phyloP scores from a whole-genome alignment of 2,329 filamentous ascomycete genomes.

The Hypoxylon sp. region DNA sequence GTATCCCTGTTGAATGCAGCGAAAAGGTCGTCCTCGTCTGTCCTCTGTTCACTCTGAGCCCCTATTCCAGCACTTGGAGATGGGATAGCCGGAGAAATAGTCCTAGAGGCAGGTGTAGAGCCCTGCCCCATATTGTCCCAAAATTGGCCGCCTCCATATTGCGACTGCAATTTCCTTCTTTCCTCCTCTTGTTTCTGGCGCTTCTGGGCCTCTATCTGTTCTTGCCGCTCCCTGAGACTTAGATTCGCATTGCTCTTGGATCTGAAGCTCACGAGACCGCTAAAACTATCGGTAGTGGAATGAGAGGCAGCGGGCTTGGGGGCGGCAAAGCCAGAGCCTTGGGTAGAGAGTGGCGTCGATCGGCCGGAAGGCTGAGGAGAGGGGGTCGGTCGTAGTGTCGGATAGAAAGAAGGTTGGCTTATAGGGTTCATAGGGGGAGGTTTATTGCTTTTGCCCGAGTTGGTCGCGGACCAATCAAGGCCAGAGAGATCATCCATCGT shows the following conservation, averaged over 20 bases:
- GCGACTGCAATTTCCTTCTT: slow-evolving; percentile 75
- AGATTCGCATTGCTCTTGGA: slow-evolving; percentile 76
- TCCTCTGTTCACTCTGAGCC: slow-evolving; percentile 48
- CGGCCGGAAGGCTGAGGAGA: slow-evolving; percentile 67
- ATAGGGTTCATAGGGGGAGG: slow-evolving; percentile 46
- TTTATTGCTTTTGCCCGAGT: slow-evolving; percentile 44
- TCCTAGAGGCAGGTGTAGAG: slow-evolving; percentile 62
- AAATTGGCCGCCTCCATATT: slow-evolving; percentile 81
- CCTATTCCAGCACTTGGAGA: slow-evolving; percentile 48
- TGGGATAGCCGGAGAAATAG: slow-evolving; percentile 57
- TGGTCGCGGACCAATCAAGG: slow-evolving; percentile 52
- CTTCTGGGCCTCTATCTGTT: slow-evolving; percentile 73
- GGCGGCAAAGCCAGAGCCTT: slow-evolving; percentile 58
- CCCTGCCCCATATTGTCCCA: slow-evolving; percentile 76
- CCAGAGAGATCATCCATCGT: slow-evolving; percentile 53
- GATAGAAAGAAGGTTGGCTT: slow-evolving; percentile 49
- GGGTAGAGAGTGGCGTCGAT: slow-evolving; percentile 67
- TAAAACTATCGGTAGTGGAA: slow-evolving; percentile 78
- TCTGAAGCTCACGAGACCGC: slow-evolving; percentile 75
- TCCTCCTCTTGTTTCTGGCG: slow-evolving; percentile 79
- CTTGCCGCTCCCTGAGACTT: slow-evolving; percentile 81
- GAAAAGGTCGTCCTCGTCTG: slow-evolving; percentile 70
- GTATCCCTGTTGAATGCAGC: slow-evolving; percentile 75
- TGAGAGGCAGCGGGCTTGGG: slow-evolving; percentile 62
- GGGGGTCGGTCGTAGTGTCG: slow-evolving; percentile 65